phyloP scores from a whole-genome alignment of 2,329 filamentous ascomycete genomes.

The Grosmannia huntii region DNA sequence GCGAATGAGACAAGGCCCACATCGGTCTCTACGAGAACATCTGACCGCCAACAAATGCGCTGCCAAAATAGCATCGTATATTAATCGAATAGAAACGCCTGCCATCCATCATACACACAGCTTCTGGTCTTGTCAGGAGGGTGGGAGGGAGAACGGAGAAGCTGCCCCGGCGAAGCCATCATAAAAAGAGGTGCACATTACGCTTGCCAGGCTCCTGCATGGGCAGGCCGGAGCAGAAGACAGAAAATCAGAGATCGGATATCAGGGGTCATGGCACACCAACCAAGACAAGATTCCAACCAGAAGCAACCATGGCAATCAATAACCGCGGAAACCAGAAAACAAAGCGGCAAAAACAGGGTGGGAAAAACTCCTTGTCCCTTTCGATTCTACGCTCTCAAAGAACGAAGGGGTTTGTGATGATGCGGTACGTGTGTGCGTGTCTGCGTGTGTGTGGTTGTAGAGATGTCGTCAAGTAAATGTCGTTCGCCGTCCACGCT shows the following conservation, averaged over 20 bases:
- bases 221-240: background rate
- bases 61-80: constrained; percentile 1
- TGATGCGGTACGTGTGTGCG: background rate
- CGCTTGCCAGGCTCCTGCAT: background rate
- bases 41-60: background rate
- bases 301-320: background rate
- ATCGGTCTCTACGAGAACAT: too few species aligned
- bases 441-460: background rate
- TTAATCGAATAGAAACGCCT: constrained; percentile 12
- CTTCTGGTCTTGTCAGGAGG: background rate
- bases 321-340: background rate
- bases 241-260: background rate
- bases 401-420: background rate
- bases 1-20: too few species aligned
- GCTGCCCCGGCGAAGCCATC: background rate
- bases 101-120: constrained; percentile 15
- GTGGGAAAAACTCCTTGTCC: constrained; percentile 5
- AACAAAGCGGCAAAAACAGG: background rate
- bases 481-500: background rate
- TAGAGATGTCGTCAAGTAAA: background rate
- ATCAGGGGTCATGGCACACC: background rate
- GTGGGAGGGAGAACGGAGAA: background rate
- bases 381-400: background rate
- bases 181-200: background rate
- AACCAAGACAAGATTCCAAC: background rate